Base-by-base conservation (phyloP, 139 green algal genomes). In the Zygnema circumcarinatum region DNA sequence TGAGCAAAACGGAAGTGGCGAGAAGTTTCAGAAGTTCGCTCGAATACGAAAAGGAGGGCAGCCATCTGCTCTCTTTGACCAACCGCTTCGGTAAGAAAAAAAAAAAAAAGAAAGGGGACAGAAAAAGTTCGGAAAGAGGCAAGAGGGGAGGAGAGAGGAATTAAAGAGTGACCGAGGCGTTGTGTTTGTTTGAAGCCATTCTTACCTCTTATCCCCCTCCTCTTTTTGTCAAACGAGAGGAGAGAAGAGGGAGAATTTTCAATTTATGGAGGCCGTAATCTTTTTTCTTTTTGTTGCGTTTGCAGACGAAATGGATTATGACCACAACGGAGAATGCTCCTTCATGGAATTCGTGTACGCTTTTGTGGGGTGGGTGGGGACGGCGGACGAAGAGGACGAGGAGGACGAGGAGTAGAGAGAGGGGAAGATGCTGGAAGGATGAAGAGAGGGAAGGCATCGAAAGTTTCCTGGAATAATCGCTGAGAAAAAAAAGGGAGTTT, bases 341-440 rank as follows among this genome's bases (percentile, higher is more conserved):
- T 94, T 94, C 73, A 90, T 87, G 52, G 92, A 94, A 85, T 94
- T 94, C 68, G 69, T 94, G 42, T 93, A 94, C 22, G 91, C 75
- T 2, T 89, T 94, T 39, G 84, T 93, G 41, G 69, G 74, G 11
- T 94, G 92, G 92, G 92, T 94, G n/a, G 88, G 88, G 7, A 52
- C 92, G 16, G 92, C 88, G 11, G 83, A 88, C 29, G 83, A 88
- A 35, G 36, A 89, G 21, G 83, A 88, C 36, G 83, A 89, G 1
- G 83, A 88, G 25, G 83, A 89, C 38, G 75, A 88, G 40, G 83
- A 74, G 1, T 36, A 88, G 38, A 41, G 67, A 22, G 78, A 87
- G 22, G 73, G 31, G 35, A 11, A 84, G 47, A 62, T n/a, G n/a
- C n/a, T n/a, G n/a, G n/a, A n/a, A n/a, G n/a, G n/a, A n/a, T n/a